phyloP scores from a whole-genome alignment of 163 green algal species.

The Coccomyxa subellipsoidea region DNA sequence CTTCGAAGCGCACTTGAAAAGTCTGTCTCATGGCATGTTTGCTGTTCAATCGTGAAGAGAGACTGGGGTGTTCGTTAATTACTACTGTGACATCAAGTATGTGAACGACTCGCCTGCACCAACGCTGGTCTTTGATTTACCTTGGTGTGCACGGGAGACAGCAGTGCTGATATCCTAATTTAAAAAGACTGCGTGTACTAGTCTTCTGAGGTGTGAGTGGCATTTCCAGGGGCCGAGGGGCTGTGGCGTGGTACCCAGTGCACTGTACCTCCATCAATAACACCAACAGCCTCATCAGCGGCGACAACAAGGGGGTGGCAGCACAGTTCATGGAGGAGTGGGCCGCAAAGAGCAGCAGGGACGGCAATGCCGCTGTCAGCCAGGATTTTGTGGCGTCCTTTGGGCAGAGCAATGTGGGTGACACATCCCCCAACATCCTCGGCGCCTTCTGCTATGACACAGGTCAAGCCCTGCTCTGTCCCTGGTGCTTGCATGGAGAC shows the following conservation, averaged over 20 bases:
- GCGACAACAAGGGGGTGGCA: constrained; percentile 85
- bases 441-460: constrained; percentile 75
- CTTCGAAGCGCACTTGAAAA: too few species aligned
- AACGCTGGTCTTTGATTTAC: too few species aligned
- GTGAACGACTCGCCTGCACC: too few species aligned
- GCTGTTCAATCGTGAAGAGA: too few species aligned
- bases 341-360: constrained; percentile 3
- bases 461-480: constrained; percentile 27
- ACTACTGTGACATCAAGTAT: too few species aligned
- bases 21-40: too few species aligned
- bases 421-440: constrained; percentile 71
- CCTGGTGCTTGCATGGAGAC: background rate
- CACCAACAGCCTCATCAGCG: constrained; percentile 80
- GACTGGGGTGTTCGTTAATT: too few species aligned
- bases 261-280: constrained; percentile 88
- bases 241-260: constrained; percentile 72
- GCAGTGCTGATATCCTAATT: too few species aligned
- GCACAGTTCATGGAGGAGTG: constrained; percentile 65
- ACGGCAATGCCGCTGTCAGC: background rate
- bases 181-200: too few species aligned
- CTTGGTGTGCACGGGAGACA: too few species aligned
- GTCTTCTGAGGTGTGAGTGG: too few species aligned
- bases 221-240: constrained; percentile 33
- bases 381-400: constrained; percentile 59
- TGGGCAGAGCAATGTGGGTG: constrained; percentile 68